These are phyloP conservation scores for Pseudogymnoascus sp. DNA, from an alignment of 2,329 filamentous ascomycete species.

Conservation along the genomic window DNA sequence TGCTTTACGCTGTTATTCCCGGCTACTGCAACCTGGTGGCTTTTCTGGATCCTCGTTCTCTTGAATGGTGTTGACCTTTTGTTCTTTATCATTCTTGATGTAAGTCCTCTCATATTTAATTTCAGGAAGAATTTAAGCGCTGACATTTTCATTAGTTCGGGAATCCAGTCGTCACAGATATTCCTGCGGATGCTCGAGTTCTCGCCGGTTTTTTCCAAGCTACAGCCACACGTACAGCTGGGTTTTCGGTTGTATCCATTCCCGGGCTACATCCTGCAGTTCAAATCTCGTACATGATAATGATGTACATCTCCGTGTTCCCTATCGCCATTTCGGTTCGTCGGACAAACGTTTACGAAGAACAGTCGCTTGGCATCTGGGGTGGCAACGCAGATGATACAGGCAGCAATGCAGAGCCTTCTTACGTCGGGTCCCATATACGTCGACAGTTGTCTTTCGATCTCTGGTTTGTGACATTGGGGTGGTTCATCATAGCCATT, in stretches of 20 bases:
- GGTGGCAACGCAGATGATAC: conserved; percentile 39
- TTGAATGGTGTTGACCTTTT: conserved; percentile 78
- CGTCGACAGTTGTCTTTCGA: conserved; percentile 93
- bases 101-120: conserved; percentile 36
- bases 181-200: conserved; percentile 67
- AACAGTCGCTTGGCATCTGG: conserved; percentile 73
- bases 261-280: conserved; percentile 76
- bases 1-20: conserved; percentile 95
- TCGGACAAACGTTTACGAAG: conserved; percentile 92
- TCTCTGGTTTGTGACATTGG: conserved; percentile 92
- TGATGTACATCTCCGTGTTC: conserved; percentile 99
- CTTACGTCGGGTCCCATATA: conserved; percentile 85
- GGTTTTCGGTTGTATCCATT: conserved; percentile 75
- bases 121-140: background rate
- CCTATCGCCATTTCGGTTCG: conserved; percentile 94
- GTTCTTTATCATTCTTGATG: conserved; percentile 85
- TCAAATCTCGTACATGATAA: conserved; percentile 88
- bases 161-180: conserved; percentile 53
- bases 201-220: conserved; percentile 87
- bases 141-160: background rate
- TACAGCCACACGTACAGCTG: conserved; percentile 79
- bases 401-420: conserved; percentile 48
- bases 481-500: conserved; percentile 86
- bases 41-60: conserved; percentile 72
- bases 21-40: conserved; percentile 81